phyloP scores from a whole-genome alignment of 177 flowering plant species.

The Vitis hybrid region DNA sequence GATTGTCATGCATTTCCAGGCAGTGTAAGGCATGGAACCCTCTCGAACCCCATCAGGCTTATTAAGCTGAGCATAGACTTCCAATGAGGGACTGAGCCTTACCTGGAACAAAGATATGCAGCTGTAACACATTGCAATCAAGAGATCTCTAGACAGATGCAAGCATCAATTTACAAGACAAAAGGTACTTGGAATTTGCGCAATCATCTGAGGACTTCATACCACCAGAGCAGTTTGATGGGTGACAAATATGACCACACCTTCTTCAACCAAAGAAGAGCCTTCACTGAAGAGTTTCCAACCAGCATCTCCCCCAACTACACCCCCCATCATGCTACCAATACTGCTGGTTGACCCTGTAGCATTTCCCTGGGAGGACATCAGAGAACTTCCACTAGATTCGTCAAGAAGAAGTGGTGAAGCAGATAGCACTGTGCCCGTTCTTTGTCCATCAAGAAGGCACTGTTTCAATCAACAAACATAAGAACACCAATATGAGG shows the following conservation, averaged over 20 bases:
- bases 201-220: conserved; percentile 49
- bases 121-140: background rate
- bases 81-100: conserved; percentile 69
- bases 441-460: conserved; percentile 84
- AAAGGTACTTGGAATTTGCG: conserved; percentile 24
- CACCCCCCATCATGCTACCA: conserved; percentile 89
- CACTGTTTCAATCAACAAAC: conserved; percentile 49
- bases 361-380: conserved; percentile 44
- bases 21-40: conserved; percentile 93
- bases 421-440: conserved; percentile 80
- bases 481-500: conserved; percentile 8
- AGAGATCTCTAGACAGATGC: background rate
- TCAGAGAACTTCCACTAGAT: conserved; percentile 36
- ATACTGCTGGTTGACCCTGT: conserved; percentile 56
- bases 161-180: conserved; percentile 11
- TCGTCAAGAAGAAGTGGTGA: conserved; percentile 78
- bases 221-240: conserved; percentile 96
- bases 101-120: conserved; percentile 43
- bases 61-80: conserved; percentile 77
- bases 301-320: conserved; percentile 72
- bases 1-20: conserved; percentile 68
- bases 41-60: conserved; percentile 92
- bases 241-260: conserved; percentile 90
- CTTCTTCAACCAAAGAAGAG: conserved; percentile 80
- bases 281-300: conserved; percentile 83